Evolutionary conservation across 176 grass and related monocot genomes (phyloP).

Genomic region (Carex pumila): DNA sequence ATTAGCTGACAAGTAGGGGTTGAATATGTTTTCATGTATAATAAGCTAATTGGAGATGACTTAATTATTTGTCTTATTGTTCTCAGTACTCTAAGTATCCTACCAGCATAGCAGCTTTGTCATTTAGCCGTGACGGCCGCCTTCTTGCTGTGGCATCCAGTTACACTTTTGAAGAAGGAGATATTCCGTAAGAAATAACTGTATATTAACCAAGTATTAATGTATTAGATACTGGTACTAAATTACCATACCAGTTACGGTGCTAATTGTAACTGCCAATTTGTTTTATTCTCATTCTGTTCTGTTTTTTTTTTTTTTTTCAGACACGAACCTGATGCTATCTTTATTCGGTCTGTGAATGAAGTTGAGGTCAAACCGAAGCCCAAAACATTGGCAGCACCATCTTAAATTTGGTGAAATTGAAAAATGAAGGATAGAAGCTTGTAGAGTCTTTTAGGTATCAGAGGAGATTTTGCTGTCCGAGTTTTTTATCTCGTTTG

Average conservation of each 20-base stretch:
- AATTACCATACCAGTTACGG: neutral
- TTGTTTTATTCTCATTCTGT: neutral
- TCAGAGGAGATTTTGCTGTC: slow-evolving; percentile 1
- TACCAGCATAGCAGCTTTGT: slow-evolving; percentile 79
- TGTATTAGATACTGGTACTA: neutral
- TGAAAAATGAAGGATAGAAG: neutral
- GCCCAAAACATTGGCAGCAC: slow-evolving; percentile 62
- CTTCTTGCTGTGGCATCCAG: slow-evolving; percentile 94
- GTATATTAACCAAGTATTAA: neutral
- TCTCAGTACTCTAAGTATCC: slow-evolving; percentile 88
- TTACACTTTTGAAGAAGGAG: slow-evolving; percentile 95
- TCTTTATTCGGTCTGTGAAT: slow-evolving; percentile 81
- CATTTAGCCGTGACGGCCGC: slow-evolving; percentile 89
- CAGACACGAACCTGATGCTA: slow-evolving; percentile 77
- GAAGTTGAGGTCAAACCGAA: slow-evolving; percentile 97
- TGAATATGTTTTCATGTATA: neutral
- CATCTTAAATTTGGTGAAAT: slow-evolving; percentile 30
- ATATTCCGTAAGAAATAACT: slow-evolving; percentile 53
- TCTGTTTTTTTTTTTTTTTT: slow-evolving; percentile 46
- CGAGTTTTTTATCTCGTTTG: neutral
- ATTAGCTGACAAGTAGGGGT: neutral
- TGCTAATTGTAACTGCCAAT: slow-evolving; percentile 7
- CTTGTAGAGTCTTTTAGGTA: slow-evolving; percentile 16
- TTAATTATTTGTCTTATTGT: slow-evolving; percentile 6
- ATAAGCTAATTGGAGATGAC: neutral